Base-by-base conservation (phyloP, 192 early-diverging fungal genomes). In the Podila horticola region DNA sequence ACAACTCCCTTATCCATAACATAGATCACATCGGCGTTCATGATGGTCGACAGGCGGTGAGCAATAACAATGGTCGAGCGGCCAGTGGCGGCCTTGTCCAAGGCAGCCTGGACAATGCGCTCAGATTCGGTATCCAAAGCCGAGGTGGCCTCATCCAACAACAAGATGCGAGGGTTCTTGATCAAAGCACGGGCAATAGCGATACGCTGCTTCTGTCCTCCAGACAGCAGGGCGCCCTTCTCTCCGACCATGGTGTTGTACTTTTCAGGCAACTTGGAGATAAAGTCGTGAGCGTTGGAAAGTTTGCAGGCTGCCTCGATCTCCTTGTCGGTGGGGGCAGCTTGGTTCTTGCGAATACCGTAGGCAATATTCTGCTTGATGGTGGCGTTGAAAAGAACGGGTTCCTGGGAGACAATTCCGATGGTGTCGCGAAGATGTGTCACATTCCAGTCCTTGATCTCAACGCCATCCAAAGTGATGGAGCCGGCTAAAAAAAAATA, bases 121-220 rank as follows among this genome's bases (percentile, higher is more conserved):
- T 93, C 93, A 31, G 88, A 88, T 66, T 90, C 88, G 45, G 94
- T 92, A 72, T 98, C 97, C 58, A 98, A 77, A 10, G 97, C 97
- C 31, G 88, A 90, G 36, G 96, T 97, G 24, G 95, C 95, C 64
- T 98, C 97, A 84, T 98, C 97, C 9, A 98, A 82, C 30, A 97
- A 71, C 66, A 99, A 88, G 24, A 97, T 94, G 24, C 81, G 83
- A 2, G 97, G 96, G 85, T 97, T 93, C 81, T 95, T 95, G 65
- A 97, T 88, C 67, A 98, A 83, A 11, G 95, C 95, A 34, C 97
- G 90, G 17, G 97, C 97, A 91, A 99, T 98, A 55, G 96, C 95
- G 67, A 98, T 95, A 69, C 97, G 94, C 75, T 97, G 97, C 83
- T 97, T 97, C 82, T 99, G 97, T 19, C 97, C 97, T 64, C 97